A percentile compares a stretch with the other conserved stretches of the same genome.
These are phyloP conservation scores for Aciculosporium take DNA, from an alignment of 2,329 filamentous ascomycete species.

Conservation along the genomic window DNA sequence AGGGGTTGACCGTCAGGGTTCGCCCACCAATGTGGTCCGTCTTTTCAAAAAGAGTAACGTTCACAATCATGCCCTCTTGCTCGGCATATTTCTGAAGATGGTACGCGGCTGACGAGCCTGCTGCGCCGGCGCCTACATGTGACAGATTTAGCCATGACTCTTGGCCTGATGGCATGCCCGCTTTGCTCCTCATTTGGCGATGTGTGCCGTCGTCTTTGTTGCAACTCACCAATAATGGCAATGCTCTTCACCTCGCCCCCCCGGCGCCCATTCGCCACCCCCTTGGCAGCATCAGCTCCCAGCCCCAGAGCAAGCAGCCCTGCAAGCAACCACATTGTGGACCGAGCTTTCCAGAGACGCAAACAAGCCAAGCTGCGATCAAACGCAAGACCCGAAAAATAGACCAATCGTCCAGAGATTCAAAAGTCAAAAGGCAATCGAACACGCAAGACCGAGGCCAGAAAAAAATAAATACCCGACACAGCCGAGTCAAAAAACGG, in stretches of 20 bases:
- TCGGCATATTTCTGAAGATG: slow-evolving; percentile 60
- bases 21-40: slow-evolving; percentile 68
- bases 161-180: not conserved
- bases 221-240: slow-evolving; percentile 22
- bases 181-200: no score
- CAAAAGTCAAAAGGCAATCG: no score
- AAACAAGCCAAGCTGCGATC: no score
- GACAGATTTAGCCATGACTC: not conserved
- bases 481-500: not conserved
- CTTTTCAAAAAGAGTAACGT: slow-evolving; percentile 82
- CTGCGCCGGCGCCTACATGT: slow-evolving; percentile 66
- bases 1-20: slow-evolving; percentile 69
- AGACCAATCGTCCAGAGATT: no score
- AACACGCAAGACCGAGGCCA: no score
- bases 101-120: slow-evolving; percentile 76
- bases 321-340: slow-evolving; percentile 3
- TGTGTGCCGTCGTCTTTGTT: no score
- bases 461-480: no score
- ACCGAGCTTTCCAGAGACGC: not conserved
- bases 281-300: slow-evolving; percentile 8
- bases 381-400: no score
- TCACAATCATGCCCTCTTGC: slow-evolving; percentile 43
- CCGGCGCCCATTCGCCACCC: slow-evolving; percentile 5
- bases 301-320: slow-evolving; percentile 6
- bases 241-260: slow-evolving; percentile 17